Evolutionary conservation across 2,329 filamentous ascomycete genomes (phyloP), one percentile per base, ranked within the genome.

Genomic region (Capronia coronata): DNA sequence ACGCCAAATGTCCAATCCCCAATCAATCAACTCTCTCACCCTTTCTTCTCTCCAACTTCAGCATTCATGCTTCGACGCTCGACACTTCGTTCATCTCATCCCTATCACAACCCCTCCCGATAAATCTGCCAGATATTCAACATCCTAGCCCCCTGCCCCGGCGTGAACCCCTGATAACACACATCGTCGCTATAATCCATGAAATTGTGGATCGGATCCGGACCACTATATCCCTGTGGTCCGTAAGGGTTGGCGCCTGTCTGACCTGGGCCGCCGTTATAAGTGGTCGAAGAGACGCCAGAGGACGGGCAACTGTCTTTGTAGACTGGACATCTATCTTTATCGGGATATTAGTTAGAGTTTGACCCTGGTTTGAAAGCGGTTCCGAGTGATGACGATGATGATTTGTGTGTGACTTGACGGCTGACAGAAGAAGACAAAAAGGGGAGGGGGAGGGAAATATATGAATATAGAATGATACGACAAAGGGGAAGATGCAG

Each of bases 131-230:
- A 80, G 67, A 79, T 71, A 56, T 62, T 71, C 56, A 69, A 65
- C 70, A 80, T 78, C 45, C 77, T 63, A 49, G 66, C 61, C 16
- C 69, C 64, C 67, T 80, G 77, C 32, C 68, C 65, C 1, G 65
- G 59, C 5, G 76, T 77, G 54, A 80, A 80, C 1, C 63, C 67
- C 55, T 68, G 67, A 62, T 80, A 79, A 54, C 77, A 80, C 16
- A 67, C 70, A 67, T 80, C 77, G 6, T 67, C 72, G 3, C 70
- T 73, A 61, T 80, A 79, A 63, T 81, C 78, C 77, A 81, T 80
- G 58, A 75, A 80, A 59, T 80, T 78, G 52, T 77, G 73, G 47
- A 80, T 74, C 2, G 74, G 67, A 63, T 80, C 78, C 10, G 68
- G 46, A 0, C 72, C 74, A 9, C 66, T 63, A 19, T 64, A 63